Conservation (phyloP, 805 yeast species). For the Barnettozyma botsteinii region DNA sequence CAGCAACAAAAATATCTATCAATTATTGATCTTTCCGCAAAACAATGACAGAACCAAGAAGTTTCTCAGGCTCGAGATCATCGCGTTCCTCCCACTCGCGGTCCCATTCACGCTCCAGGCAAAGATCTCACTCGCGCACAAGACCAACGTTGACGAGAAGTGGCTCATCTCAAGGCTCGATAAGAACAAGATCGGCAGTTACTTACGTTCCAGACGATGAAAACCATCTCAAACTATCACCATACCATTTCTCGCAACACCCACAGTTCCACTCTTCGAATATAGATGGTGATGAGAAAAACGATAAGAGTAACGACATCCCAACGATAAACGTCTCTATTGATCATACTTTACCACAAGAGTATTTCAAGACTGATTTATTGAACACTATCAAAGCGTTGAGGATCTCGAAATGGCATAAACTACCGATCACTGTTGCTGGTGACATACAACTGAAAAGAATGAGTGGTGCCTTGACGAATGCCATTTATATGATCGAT, state of each 20-base stretch:
- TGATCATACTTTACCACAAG: conserved; percentile 76
- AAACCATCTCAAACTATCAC: conserved; percentile 4
- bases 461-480: conserved; percentile 91
- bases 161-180: conserved; percentile 9
- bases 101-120: conserved; percentile 17
- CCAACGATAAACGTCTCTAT: conserved; percentile 51
- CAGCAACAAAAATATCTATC: not conserved
- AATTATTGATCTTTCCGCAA: not conserved
- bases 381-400: conserved; percentile 57
- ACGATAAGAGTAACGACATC: conserved; percentile 22
- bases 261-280: conserved; percentile 1
- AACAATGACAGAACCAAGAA: conserved; percentile 5
- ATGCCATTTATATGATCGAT: conserved; percentile 75
- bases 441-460: conserved; percentile 50
- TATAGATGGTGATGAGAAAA: not conserved
- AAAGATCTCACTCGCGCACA: conserved; percentile 7
- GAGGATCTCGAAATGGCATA: conserved; percentile 74
- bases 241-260: conserved; percentile 8
- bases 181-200: conserved; percentile 12
- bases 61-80: conserved; percentile 6
- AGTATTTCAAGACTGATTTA: conserved; percentile 79
- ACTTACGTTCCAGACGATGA: conserved; percentile 4
- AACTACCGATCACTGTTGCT: conserved; percentile 30
- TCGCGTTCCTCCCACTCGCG: conserved; percentile 9
- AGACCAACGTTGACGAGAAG: conserved; percentile 14